Evolutionary conservation across 306 rosid species (phyloP).

Genomic region (Cicer chorassanicum): DNA sequence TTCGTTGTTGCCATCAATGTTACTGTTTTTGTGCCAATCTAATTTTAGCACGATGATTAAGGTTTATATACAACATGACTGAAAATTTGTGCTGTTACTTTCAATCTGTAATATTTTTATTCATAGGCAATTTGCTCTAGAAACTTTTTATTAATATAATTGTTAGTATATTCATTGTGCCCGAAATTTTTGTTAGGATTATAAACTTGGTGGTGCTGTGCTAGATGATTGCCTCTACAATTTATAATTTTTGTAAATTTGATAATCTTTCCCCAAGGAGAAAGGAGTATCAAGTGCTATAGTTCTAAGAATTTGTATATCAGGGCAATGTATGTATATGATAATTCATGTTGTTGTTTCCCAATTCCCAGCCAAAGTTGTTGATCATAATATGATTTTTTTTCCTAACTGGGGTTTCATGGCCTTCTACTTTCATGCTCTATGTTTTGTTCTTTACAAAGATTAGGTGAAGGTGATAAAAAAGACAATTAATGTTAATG

Average conservation of each 20-base stretch:
- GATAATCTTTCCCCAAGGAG: not conserved
- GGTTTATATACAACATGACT: not conserved
- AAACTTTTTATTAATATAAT: not conserved
- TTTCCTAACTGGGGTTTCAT: not conserved
- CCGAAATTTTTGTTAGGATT: slow-evolving; percentile 26
- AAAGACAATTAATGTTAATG: slow-evolving; percentile 7
- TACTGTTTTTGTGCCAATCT: slow-evolving; percentile 22
- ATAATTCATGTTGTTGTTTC: slow-evolving; percentile 11
- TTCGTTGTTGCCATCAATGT: not conserved
- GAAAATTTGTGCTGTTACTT: slow-evolving; percentile 4
- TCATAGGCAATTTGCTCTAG: not conserved
- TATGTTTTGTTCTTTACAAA: slow-evolving; percentile 29
- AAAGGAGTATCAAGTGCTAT: not conserved
- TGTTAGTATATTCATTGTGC: not conserved
- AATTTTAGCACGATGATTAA: not conserved
- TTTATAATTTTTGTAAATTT: not conserved
- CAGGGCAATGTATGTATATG: not conserved
- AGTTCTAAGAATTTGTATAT: slow-evolving; percentile 10
- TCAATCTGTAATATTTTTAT: not conserved
- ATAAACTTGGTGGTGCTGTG: slow-evolving; percentile 12
- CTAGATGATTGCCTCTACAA: slow-evolving; percentile 27
- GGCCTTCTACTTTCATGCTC: not conserved
- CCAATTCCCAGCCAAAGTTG: slow-evolving; percentile 9
- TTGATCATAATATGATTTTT: slow-evolving; percentile 11
- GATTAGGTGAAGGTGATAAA: slow-evolving; percentile 23